These are phyloP conservation scores for Diplotaxis tenuifolia DNA, from an alignment of 345 rosid species.

Conservation along the genomic window DNA sequence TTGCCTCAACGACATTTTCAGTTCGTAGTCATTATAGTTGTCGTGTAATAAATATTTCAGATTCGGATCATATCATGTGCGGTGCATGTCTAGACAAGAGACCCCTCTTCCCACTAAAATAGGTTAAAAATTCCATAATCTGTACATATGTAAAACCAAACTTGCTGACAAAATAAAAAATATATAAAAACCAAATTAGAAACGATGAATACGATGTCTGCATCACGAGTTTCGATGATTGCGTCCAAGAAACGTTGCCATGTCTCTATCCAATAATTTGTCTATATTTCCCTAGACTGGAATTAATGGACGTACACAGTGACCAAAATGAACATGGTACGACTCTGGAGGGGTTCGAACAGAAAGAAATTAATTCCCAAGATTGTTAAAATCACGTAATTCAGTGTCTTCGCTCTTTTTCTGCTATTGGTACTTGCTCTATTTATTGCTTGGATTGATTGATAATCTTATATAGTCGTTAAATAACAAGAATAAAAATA, in stretches of 20 bases:
- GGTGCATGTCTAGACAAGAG: conserved; percentile 32
- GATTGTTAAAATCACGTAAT: not conserved
- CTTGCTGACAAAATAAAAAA: not conserved
- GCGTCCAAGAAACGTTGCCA: conserved; percentile 39
- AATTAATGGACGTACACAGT: not conserved
- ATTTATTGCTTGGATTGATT: not conserved
- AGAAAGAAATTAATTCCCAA: not conserved
- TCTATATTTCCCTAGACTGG: not conserved
- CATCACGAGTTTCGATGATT: conserved; percentile 39
- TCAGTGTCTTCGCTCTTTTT: conserved; percentile 2
- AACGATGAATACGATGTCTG: conserved; percentile 37
- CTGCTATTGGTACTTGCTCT: not conserved
- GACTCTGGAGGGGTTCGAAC: conserved; percentile 20
- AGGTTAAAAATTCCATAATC: not conserved
- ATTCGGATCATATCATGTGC: conserved; percentile 37
- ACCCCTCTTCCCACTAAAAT: conserved; percentile 11
- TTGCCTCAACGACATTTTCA: conserved; percentile 35
- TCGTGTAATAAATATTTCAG: conserved; percentile 28
- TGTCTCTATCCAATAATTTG: conserved; percentile 32
- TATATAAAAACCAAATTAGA: conserved; percentile 9
- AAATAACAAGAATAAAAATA: not conserved
- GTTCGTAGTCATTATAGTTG: conserved; percentile 33
- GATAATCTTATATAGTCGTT: not conserved
- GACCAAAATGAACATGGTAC: conserved; percentile 19
- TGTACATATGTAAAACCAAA: not conserved